Conservation (phyloP, 2,329 filamentous ascomycete genomes). For the Penicillium sp. region DNA sequence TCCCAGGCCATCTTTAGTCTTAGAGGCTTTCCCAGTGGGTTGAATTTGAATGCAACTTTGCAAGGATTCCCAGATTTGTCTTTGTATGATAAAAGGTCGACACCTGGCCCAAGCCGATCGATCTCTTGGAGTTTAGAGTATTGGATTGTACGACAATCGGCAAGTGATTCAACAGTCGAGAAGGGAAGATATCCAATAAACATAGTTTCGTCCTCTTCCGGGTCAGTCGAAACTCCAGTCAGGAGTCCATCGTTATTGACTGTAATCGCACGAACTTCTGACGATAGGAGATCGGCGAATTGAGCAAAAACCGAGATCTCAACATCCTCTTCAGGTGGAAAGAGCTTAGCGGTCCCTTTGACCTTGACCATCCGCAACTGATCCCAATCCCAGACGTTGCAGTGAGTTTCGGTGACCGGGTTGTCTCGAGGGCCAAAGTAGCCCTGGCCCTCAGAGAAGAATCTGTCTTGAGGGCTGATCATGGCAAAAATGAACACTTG, state of each 20-base stretch:
- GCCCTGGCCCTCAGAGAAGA: conserved; percentile 17
- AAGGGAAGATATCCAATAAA: conserved; percentile 22
- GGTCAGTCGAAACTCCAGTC: conserved; percentile 19
- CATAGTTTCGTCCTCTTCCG: conserved; percentile 17
- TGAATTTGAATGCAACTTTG: conserved; percentile 23
- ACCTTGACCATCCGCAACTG: conserved; percentile 21
- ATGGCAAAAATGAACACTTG: not conserved
- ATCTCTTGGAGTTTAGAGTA: conserved; percentile 19
- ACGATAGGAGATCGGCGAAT: conserved; percentile 20
- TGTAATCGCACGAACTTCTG: conserved; percentile 18
- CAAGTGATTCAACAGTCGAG: conserved; percentile 9
- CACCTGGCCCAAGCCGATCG: conserved; percentile 17
- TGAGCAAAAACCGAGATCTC: conserved; percentile 16
- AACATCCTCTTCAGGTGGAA: conserved; percentile 19
- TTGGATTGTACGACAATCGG: conserved; percentile 13
- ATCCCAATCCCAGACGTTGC: conserved; percentile 26
- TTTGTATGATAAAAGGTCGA: conserved; percentile 16
- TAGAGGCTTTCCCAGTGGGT: conserved; percentile 10
- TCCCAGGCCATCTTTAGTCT: conserved; percentile 25
- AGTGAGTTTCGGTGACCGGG: conserved; percentile 20
- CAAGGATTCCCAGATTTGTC: conserved; percentile 13
- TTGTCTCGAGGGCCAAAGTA: conserved; percentile 19
- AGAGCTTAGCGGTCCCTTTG: conserved; percentile 25
- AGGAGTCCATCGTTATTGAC: conserved; percentile 23
- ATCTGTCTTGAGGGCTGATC: conserved; percentile 4